Base-by-base conservation (phyloP, 192 early-diverging fungal genomes). In the Backusella mclennaniae region DNA sequence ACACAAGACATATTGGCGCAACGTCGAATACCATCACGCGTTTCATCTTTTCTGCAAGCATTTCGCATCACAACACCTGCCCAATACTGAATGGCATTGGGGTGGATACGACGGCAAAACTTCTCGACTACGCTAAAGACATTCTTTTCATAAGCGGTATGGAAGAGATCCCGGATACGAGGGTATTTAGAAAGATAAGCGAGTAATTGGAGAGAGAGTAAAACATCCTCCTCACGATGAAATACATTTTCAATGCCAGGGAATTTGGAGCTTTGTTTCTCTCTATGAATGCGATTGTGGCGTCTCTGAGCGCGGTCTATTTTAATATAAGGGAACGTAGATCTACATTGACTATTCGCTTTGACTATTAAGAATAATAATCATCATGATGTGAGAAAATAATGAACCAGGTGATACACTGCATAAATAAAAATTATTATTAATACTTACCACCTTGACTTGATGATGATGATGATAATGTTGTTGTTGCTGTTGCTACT, bases 161-260 rank as follows among this genome's bases (percentile, higher is more conserved):
- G 86, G 66, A 89, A 85, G 15, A 83, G 76, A 7, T 82, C 85
- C 19, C 96, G 90, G 75, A 96, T 87, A 8, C 92, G 87, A 33
- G 93, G 91, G 78, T 96, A 96, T 78, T 98, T 98, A 78, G 91
- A 93, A 31, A 98, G 90, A 72, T 95, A 95, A 39, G 94, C 94
- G 5, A 96, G 88, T 19, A 98, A 85, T 83, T 96, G 95, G 73
- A 94, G 85, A 1, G 94, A 89, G 66, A 95, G 85, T 29, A 94
- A 84, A 36, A 95, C 90, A 73, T 97, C 93, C 70, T 95, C 92
- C 70, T 90, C 89, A 59, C 91, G 91, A 63, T 90, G 91, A 77
- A 94, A 88, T 21, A 76, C 66, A 31, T 73, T 59, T 42, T 38
- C 41, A 44, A 38, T 14, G 8, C 35, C 38, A 31, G 68, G 69